Percentiles rank a stretch among this genome's conserved stretches.
phyloP scores from a whole-genome alignment of 768 basidiomycete species.

The Auriscalpium microsporum region DNA sequence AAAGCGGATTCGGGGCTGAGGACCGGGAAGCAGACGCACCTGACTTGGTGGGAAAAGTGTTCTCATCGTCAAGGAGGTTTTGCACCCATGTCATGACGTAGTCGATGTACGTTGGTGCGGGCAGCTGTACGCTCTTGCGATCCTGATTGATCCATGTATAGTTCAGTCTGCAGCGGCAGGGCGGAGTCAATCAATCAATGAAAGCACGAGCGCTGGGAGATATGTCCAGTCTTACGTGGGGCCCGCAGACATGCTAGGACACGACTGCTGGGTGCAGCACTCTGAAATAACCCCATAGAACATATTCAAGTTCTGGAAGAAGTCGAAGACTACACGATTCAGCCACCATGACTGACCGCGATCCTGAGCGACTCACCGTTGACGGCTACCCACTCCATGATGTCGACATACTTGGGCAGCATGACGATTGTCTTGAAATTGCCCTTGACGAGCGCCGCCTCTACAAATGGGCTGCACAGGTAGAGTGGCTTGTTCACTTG shows the following conservation, averaged over 20 bases:
- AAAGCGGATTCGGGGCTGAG: not conserved
- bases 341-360: not conserved
- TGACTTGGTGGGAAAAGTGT: slow-evolving; percentile 91
- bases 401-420: slow-evolving; percentile 89
- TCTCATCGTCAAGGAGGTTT: slow-evolving; percentile 89
- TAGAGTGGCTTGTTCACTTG: slow-evolving; percentile 62
- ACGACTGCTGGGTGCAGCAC: slow-evolving; percentile 82
- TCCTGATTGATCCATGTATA: slow-evolving; percentile 94
- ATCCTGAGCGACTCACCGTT: slow-evolving; percentile 46
- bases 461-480: slow-evolving; percentile 89
- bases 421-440: slow-evolving; percentile 98
- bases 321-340: slow-evolving; percentile 72
- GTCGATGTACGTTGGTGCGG: slow-evolving; percentile 95
- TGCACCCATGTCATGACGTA: slow-evolving; percentile 98
- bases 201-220: not conserved
- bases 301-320: slow-evolving; percentile 94
- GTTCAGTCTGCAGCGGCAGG: slow-evolving; percentile 51
- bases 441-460: slow-evolving; percentile 92
- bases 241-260: slow-evolving; percentile 90
- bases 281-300: slow-evolving; percentile 94
- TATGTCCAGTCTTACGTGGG: slow-evolving; percentile 47
- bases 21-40: slow-evolving; percentile 39
- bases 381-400: slow-evolving; percentile 96
- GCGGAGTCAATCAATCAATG: not conserved
- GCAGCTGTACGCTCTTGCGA: slow-evolving; percentile 77